phyloP scores from a whole-genome alignment of 1,139 yeast species.

The Yamadazyma triangularis region DNA sequence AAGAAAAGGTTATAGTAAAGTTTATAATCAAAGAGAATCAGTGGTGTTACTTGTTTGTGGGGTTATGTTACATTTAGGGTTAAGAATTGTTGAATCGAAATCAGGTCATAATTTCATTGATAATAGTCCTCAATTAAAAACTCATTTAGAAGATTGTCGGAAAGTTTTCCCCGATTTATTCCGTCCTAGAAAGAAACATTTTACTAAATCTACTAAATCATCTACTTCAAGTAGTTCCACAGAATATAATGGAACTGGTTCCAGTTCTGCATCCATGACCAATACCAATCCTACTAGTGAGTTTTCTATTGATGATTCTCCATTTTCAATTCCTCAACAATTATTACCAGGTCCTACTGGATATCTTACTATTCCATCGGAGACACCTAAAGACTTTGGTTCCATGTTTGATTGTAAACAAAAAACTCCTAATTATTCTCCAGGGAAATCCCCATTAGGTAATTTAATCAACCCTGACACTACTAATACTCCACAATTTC shows the following conservation, averaged over 20 bases:
- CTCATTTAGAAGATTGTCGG: constrained; percentile 20
- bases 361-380: constrained; percentile 9
- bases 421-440: too few species aligned
- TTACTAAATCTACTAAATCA: not conserved
- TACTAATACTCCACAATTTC: constrained; percentile 1
- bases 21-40: constrained; percentile 20
- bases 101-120: constrained; percentile 14
- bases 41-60: constrained; percentile 19
- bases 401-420: not conserved
- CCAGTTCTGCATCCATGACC: not conserved
- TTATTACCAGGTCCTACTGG: constrained; percentile 13
- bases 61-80: constrained; percentile 20
- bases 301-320: too few species aligned
- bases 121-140: constrained; percentile 12
- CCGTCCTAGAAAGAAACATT: constrained; percentile 1
- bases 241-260: not conserved
- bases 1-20: constrained; percentile 3
- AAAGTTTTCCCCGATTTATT: constrained; percentile 23
- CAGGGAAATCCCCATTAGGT: not conserved
- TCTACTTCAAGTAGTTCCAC: not conserved
- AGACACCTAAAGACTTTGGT: not conserved
- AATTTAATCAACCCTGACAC: not conserved
- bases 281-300: constrained; percentile 6
- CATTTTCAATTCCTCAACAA: constrained; percentile 8
- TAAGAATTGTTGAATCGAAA: constrained; percentile 21